Conservation (phyloP, 73 alveolate genomes). For the Paramecium sonneborni region DNA sequence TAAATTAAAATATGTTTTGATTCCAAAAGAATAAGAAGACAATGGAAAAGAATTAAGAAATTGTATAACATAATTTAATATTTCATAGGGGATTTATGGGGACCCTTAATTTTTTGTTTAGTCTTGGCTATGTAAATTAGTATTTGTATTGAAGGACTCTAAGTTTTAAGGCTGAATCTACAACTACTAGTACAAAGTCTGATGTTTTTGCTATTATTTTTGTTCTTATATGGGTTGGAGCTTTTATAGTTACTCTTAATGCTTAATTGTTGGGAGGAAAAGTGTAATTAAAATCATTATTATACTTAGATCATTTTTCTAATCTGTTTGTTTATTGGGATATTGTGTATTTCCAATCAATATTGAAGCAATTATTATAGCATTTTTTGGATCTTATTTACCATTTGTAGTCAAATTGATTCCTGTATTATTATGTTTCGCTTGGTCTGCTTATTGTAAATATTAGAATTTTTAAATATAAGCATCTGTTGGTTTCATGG, state of each 20-base stretch:
- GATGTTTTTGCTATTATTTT: slow-evolving; percentile 85
- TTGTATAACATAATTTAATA: slow-evolving; percentile 58
- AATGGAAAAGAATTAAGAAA: slow-evolving; percentile 85
- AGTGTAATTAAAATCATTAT: slow-evolving; percentile 43
- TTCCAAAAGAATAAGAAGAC: slow-evolving; percentile 75
- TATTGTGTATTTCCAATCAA: slow-evolving; percentile 95
- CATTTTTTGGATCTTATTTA: slow-evolving; percentile 51
- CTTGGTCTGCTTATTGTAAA: slow-evolving; percentile 78
- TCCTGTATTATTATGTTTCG: slow-evolving; percentile 71
- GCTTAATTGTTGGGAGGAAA: slow-evolving; percentile 91
- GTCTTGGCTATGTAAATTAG: slow-evolving; percentile 33
- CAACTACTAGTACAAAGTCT: slow-evolving; percentile 65
- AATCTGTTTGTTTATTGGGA: slow-evolving; percentile 91
- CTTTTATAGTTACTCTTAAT: slow-evolving; percentile 88
- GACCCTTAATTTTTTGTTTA: slow-evolving; percentile 89
- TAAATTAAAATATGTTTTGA: slow-evolving; percentile 85
- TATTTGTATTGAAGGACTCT: neutral
- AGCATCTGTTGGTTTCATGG: slow-evolving; percentile 88
- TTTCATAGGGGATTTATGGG: slow-evolving; percentile 98
- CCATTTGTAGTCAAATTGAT: slow-evolving; percentile 67
- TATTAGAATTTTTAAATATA: neutral
- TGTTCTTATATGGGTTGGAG: slow-evolving; percentile 94
- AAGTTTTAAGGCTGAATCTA: neutral
- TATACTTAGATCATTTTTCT: slow-evolving; percentile 78
- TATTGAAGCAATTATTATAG: slow-evolving; percentile 83